Base-by-base conservation (phyloP, 2,329 filamentous ascomycete species). In the Zalaria sp. region DNA sequence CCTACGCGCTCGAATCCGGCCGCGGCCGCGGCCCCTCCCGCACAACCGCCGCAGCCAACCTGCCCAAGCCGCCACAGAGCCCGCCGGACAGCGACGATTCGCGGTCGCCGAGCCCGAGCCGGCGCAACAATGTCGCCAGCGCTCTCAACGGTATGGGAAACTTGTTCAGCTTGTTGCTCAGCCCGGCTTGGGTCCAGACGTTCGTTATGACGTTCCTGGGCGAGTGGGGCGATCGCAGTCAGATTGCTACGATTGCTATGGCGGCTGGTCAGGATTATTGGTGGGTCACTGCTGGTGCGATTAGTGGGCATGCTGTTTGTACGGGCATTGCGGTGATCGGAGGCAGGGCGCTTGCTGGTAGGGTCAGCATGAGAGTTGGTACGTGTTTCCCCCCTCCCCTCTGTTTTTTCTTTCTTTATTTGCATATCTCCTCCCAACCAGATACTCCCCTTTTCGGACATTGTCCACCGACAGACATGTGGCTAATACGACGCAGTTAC, bases 201-300 rank as follows among this genome's bases (percentile, higher is more conserved):
- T 98, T 98, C 58, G 77, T 93, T 53, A 98, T 98, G 91, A 98
- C 91, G 2, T 98, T 98, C 65, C 67, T 98, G 27, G 91, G 91
- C 34, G 91, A 98, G 62, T 98, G 91, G 91, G 91, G 91, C 43
- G 91, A 98, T 57, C 79, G 91, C 51, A 93, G 85, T 59, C 91
- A 98, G 66, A 96, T 98, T 55, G 91, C 91, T 25, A 98, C 91
- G 0, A 93, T 98, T 57, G 91, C 91, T 41, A 98, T 98, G 91
- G 91, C 91, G 39, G 89, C 91, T 29, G 91, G 91, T 18, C 85
- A 93, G 61, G 91, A 98, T 59, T 98, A 96, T 62, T 96, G 89
- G 89, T 95, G 87, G 83, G 91, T 98, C 31, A 95, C 87, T 3
- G 70, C 87, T 37, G 91, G 91, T 44, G 89, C 91, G 1, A 76